A percentile compares a stretch with the other conserved stretches of the same genome.
Evolutionary conservation across 352 stramenopile species (phyloP).

Genomic region (Phytophthora aleatoria): DNA sequence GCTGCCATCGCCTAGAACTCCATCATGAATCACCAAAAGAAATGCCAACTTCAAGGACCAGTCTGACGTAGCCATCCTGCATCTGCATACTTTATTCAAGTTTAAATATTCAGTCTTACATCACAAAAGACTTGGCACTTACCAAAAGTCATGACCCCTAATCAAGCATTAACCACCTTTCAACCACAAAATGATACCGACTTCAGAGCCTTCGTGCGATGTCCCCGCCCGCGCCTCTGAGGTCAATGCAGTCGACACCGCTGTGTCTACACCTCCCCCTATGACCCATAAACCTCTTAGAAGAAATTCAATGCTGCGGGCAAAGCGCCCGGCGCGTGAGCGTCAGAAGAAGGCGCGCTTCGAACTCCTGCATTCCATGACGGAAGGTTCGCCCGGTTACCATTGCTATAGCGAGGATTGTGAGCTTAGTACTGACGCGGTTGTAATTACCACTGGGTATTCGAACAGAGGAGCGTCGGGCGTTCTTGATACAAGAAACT

Average conservation of each 20-base stretch:
- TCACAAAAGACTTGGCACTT: constrained; percentile 9
- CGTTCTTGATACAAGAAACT: constrained; percentile 53
- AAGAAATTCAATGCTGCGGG: constrained; percentile 12
- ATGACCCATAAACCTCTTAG: neutral
- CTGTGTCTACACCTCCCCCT: constrained; percentile 2
- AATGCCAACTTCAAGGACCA: constrained; percentile 16
- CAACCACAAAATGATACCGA: constrained; percentile 16
- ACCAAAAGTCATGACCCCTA: constrained; percentile 13
- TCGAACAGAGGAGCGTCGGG: constrained; percentile 50
- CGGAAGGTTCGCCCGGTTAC: constrained; percentile 34
- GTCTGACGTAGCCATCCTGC: neutral
- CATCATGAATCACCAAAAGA: constrained; percentile 2
- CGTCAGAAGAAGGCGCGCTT: constrained; percentile 61
- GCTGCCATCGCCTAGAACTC: neutral
- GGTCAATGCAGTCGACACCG: constrained; percentile 3
- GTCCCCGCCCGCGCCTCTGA: neutral
- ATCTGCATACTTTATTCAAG: constrained; percentile 21
- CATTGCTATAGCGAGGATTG: neutral
- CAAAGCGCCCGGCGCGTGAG: constrained; percentile 44
- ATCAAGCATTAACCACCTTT: constrained; percentile 14
- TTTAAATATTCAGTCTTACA: constrained; percentile 12
- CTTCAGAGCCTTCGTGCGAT: constrained; percentile 16
- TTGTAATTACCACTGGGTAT: constrained; percentile 2
- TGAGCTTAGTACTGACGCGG: neutral
- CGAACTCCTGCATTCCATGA: constrained; percentile 67